These are phyloP conservation scores for Hondaea fermentalgiana DNA, from an alignment of 108 stramenopile species.

Conservation along the genomic window DNA sequence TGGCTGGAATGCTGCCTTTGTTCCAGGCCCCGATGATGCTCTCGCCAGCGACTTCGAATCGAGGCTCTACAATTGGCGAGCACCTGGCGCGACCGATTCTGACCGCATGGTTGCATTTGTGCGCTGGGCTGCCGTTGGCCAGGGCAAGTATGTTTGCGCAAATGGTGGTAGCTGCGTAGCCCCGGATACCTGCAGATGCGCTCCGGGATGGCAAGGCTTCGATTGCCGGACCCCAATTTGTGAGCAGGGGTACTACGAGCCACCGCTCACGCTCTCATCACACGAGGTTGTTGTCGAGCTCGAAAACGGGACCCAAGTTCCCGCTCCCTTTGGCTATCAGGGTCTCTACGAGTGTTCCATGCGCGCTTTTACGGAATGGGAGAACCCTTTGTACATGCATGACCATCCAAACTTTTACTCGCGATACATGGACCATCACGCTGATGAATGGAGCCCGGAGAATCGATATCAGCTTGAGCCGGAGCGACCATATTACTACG, in stretches of 20 bases:
- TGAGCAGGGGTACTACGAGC: conserved; percentile 64
- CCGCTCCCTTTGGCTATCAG: conserved; percentile 24
- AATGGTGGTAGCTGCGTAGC: conserved; percentile 64
- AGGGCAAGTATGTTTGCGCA: conserved; percentile 70
- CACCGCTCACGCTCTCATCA: background rate
- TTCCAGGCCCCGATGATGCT: background rate
- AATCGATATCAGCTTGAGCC: conserved; percentile 40
- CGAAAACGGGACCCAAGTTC: background rate
- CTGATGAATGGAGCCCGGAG: conserved; percentile 49
- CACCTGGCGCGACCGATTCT: background rate
- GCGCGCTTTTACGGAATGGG: conserved; percentile 64
- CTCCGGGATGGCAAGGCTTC: conserved; percentile 69
- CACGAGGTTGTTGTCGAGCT: background rate
- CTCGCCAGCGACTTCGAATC: background rate
- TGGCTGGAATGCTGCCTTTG: conserved; percentile 51
- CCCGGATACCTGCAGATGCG: conserved; percentile 65
- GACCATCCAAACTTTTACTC: conserved; percentile 70
- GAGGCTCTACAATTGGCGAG: background rate
- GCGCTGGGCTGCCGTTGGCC: conserved; percentile 41
- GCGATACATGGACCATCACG: conserved; percentile 56
- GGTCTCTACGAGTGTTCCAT: conserved; percentile 72
- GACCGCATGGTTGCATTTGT: conserved; percentile 70
- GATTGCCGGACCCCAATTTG: conserved; percentile 77
- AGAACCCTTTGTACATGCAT: conserved; percentile 50
- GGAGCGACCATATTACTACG: conserved; percentile 35